These are phyloP conservation scores for Trichoderma sp. DNA, from an alignment of 2,329 filamentous ascomycete species.

Conservation along the genomic window DNA sequence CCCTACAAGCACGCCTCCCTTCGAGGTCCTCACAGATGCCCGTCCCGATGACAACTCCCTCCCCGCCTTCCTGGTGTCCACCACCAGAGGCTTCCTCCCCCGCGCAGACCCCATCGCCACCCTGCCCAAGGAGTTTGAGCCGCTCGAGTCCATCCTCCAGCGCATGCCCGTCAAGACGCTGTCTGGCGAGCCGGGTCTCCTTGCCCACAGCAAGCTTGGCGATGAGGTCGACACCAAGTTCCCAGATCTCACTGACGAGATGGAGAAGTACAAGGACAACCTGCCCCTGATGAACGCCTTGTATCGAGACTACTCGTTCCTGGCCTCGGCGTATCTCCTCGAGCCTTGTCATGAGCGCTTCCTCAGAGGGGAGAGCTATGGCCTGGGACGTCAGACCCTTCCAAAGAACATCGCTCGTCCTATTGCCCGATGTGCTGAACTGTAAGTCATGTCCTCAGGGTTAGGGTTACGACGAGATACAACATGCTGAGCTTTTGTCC, in stretches of 20 bases:
- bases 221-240: slow-evolving; percentile 72
- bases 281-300: slow-evolving; percentile 80
- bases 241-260: slow-evolving; percentile 71
- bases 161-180: slow-evolving; percentile 78
- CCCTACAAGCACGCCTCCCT: slow-evolving; percentile 42
- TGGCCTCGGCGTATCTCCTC: slow-evolving; percentile 85
- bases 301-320: slow-evolving; percentile 89
- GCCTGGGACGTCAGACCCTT: slow-evolving; percentile 72
- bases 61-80: slow-evolving; percentile 79
- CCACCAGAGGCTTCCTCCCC: slow-evolving; percentile 72
- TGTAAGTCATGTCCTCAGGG: slow-evolving; percentile 62
- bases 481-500: slow-evolving; percentile 2
- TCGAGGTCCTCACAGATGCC: slow-evolving; percentile 66
- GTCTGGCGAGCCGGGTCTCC: slow-evolving; percentile 73
- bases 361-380: slow-evolving; percentile 72
- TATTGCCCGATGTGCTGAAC: slow-evolving; percentile 78
- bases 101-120: slow-evolving; percentile 62
- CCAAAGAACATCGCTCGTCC: slow-evolving; percentile 77
- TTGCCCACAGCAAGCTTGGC: slow-evolving; percentile 74
- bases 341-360: slow-evolving; percentile 85
- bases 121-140: slow-evolving; percentile 73
- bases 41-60: slow-evolving; percentile 63
- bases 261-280: slow-evolving; percentile 74
- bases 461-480: no score
- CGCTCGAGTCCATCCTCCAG: slow-evolving; percentile 70